Base-by-base conservation (phyloP, 345 rosid species). In the Lumnitzera racemosa region DNA sequence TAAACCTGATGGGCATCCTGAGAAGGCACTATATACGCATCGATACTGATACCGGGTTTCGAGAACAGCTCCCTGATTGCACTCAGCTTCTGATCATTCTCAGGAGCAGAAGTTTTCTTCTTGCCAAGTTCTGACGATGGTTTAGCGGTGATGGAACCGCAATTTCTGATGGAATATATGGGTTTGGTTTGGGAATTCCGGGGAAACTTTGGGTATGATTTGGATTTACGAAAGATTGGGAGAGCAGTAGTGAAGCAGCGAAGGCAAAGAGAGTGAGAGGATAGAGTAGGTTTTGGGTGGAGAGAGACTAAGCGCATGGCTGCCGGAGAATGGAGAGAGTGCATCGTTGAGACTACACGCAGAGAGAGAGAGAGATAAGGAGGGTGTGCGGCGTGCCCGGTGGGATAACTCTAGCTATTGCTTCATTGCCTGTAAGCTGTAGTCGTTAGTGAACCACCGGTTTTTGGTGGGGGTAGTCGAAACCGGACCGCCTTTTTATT, bases 1-100 rank as follows among this genome's bases (percentile, higher is more conserved):
- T 43, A 61, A 68, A 89, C 96, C 96, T 89, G 98, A 66, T 92
- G 98, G 11, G 98, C 91, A 74, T 92, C 98, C 72, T 85, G 96
- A 61, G 98, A 92, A 71, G 98, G 98, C 29, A 92, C 70, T 67
- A 92, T 80, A 63, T 87, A 92, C n/a, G 96, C 98, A 57, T 92
- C 98, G 69, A 92, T 84, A 20, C 84, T 90, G 64, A 89, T 68
- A 53, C 81, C 86, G 8, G 94, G 91, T 73, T 69, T 68, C 20
- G 90, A 60, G 63, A 89, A 92, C 36, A 78, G 75, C 71, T 69
- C 75, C 43, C 96, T 85, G 36, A 92, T 76, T 15, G 91, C 77
- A 48, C 55, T 69, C 53, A 92, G 90, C 87, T 87, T 92, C 74
- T 81, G 76, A 67, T 92, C 96, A 13, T 78, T 75, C 58, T 69